Evolutionary conservation across 2,329 filamentous ascomycete species (phyloP).

Genomic region (Ampelomyces quisqualis): DNA sequence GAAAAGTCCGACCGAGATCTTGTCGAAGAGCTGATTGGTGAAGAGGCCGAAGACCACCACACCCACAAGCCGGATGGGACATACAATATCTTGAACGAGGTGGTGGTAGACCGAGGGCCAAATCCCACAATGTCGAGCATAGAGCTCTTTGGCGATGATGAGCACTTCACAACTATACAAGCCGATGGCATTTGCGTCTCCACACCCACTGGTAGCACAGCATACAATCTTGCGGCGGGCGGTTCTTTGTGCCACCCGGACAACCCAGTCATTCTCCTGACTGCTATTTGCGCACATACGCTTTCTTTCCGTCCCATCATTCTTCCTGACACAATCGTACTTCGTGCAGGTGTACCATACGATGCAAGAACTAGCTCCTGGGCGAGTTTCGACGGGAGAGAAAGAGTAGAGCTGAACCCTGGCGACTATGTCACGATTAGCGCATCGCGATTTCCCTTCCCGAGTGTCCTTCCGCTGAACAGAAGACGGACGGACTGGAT

Average conservation of each 20-base stretch:
- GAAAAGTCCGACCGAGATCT: constrained; percentile 50
- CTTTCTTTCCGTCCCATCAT: constrained; percentile 96
- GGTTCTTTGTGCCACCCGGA: constrained; percentile 93
- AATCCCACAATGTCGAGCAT: constrained; percentile 92
- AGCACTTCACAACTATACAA: constrained; percentile 90
- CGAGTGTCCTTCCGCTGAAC: constrained; percentile 70
- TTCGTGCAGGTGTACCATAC: constrained; percentile 92
- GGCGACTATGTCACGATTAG: constrained; percentile 86
- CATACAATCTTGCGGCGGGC: constrained; percentile 94
- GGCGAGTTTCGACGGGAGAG: constrained; percentile 96
- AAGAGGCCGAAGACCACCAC: constrained; percentile 77
- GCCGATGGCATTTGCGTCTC: constrained; percentile 93
- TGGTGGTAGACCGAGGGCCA: constrained; percentile 92
- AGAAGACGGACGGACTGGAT: constrained; percentile 76
- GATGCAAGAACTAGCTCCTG: constrained; percentile 85
- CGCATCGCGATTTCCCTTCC: constrained; percentile 77
- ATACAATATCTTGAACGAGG: constrained; percentile 90
- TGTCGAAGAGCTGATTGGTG: constrained; percentile 85
- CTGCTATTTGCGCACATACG: constrained; percentile 91
- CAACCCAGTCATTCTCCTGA: constrained; percentile 93
- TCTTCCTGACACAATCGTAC: constrained; percentile 90
- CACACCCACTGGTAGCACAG: constrained; percentile 90
- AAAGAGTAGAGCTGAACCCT: constrained; percentile 70
- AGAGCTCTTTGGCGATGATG: constrained; percentile 91
- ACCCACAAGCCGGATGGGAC: constrained; percentile 84